phyloP scores from a whole-genome alignment of 345 rosid genomes.

The Citrus sp. region DNA sequence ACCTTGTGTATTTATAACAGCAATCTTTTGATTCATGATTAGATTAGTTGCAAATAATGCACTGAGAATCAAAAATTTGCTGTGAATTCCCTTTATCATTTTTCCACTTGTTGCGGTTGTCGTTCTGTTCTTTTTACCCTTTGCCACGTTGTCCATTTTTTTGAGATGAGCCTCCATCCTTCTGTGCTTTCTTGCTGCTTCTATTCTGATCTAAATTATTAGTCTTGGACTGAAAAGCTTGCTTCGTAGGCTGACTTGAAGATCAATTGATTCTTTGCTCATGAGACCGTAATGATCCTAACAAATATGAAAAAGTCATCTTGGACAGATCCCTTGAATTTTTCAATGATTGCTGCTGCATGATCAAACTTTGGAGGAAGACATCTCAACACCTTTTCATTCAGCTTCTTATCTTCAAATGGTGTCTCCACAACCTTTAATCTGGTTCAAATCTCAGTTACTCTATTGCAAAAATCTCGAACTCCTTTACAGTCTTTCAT shows the following conservation, averaged over 20 bases:
- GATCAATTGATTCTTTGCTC: background rate
- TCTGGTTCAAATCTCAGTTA: background rate
- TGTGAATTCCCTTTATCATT: background rate
- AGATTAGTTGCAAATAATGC: background rate
- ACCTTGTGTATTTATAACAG: background rate
- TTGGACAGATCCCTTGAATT: background rate
- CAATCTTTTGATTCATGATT: slow-evolving; percentile 3
- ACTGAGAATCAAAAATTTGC: background rate
- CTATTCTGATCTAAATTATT: background rate
- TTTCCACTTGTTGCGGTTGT: background rate
- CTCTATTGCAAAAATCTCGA: background rate
- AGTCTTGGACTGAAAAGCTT: background rate
- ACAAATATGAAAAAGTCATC: background rate
- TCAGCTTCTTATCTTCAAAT: background rate
- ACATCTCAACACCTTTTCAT: background rate
- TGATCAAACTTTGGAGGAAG: background rate
- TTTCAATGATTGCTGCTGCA: background rate
- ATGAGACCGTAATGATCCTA: background rate
- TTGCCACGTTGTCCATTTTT: background rate
- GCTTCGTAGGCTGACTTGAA: background rate
- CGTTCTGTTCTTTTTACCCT: background rate
- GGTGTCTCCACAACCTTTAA: background rate
- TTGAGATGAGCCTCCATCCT: background rate
- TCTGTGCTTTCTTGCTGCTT: background rate
- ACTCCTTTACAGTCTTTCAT: background rate